Evolutionary conservation across 2,329 filamentous ascomycete species (phyloP).

Genomic region (Acrodontium crateriforme): DNA sequence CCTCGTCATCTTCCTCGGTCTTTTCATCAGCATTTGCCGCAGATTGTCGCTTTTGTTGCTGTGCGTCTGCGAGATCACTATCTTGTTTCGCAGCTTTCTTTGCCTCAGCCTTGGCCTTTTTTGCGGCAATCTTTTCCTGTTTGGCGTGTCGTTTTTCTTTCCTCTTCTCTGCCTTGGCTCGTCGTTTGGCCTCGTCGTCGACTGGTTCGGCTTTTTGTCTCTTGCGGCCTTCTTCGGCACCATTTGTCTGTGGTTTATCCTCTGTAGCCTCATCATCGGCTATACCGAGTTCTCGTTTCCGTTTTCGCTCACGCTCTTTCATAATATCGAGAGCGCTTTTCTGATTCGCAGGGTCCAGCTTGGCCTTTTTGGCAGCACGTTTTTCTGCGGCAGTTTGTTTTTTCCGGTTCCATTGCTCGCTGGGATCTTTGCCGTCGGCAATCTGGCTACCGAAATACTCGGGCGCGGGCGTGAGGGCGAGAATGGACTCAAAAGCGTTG

Average conservation of each 20-base stretch:
- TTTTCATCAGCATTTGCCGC: constrained; percentile 12
- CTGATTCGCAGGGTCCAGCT: constrained; percentile 79
- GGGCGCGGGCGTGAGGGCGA: constrained; percentile 80
- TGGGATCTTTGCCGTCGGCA: constrained; percentile 55
- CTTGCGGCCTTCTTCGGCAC: constrained; percentile 22
- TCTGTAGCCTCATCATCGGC: constrained; percentile 22
- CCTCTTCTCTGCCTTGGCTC: constrained; percentile 29
- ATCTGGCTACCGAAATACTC: constrained; percentile 53
- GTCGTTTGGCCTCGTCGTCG: constrained; percentile 14
- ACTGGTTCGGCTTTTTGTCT: constrained; percentile 27
- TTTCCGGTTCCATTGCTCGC: constrained; percentile 83
- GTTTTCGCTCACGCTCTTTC: constrained; percentile 67
- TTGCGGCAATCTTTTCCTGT: constrained; percentile 29
- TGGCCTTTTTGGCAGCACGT: constrained; percentile 67
- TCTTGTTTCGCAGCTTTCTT: constrained; percentile 23
- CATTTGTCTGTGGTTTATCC: constrained; percentile 13
- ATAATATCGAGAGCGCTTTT: constrained; percentile 89
- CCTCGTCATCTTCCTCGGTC: constrained; percentile 10
- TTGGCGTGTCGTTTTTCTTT: constrained; percentile 30
- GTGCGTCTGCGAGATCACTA: constrained; percentile 10
- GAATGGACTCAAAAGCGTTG: constrained; percentile 70
- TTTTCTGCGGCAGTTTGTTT: constrained; percentile 92
- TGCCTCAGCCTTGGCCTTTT: constrained; percentile 26
- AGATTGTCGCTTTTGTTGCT: constrained; percentile 18
- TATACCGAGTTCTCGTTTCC: constrained; percentile 55